Percentiles rank a stretch among this genome's conserved stretches.
Conservation (phyloP, 139 green algal genomes). For the Chloropicon primus region DNA sequence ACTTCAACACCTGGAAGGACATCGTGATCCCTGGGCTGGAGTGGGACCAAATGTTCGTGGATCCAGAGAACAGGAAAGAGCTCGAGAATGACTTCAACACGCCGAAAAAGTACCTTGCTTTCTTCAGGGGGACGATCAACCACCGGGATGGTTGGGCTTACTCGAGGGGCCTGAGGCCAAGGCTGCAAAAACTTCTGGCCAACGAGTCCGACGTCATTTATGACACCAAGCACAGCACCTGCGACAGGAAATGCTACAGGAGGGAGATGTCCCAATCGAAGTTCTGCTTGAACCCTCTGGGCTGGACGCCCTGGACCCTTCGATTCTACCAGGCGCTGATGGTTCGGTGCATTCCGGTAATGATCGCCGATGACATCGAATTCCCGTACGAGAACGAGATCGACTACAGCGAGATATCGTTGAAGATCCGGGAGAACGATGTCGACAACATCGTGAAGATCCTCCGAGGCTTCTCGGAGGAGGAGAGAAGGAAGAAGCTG, state of each 20-base stretch:
- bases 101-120: not conserved
- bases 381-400: conserved; percentile 24
- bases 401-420: conserved; percentile 20
- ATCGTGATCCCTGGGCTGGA: conserved; percentile 25
- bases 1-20: conserved; percentile 31
- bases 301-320: conserved; percentile 22
- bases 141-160: not conserved
- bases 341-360: conserved; percentile 27
- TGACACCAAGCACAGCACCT: conserved; percentile 16
- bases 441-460: conserved; percentile 16
- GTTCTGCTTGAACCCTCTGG: conserved; percentile 23
- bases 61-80: not conserved
- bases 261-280: conserved; percentile 11
- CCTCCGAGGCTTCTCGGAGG: conserved; percentile 16
- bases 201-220: conserved; percentile 26
- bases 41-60: conserved; percentile 5
- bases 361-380: conserved; percentile 30
- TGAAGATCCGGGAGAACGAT: conserved; percentile 22
- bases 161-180: not conserved
- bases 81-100: not conserved
- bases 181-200: conserved; percentile 11
- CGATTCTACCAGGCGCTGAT: conserved; percentile 24
- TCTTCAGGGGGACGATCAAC: not conserved
- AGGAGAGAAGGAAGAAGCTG: conserved; percentile 7
- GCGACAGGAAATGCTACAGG: conserved; percentile 18